phyloP scores from a whole-genome alignment of 169 alveolate genomes.

The Fabrea salina region DNA sequence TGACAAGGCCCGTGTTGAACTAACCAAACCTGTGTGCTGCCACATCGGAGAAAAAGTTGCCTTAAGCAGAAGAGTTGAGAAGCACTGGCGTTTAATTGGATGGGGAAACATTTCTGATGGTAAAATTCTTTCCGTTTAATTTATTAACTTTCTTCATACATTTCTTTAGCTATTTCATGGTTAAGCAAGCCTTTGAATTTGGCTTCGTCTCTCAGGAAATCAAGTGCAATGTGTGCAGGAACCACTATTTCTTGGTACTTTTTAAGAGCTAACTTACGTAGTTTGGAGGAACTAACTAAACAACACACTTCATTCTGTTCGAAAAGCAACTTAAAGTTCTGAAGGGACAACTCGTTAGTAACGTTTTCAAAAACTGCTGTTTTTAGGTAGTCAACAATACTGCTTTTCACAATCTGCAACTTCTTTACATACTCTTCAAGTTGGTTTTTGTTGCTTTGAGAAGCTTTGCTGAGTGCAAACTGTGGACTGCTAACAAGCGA shows the following conservation, averaged over 20 bases:
- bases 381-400: background rate
- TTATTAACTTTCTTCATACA: background rate
- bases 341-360: no score
- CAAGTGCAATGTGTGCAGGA: background rate
- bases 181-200: background rate
- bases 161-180: no score
- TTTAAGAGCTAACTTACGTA: background rate
- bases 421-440: background rate
- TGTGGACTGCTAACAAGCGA: background rate
- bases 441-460: background rate
- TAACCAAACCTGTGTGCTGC: slow-evolving; percentile 90
- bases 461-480: background rate
- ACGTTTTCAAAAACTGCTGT: no score
- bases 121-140: slow-evolving; percentile 68
- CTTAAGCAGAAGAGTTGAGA: slow-evolving; percentile 95
- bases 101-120: slow-evolving; percentile 95
- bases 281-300: background rate
- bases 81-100: slow-evolving; percentile 97
- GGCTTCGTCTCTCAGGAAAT: background rate
- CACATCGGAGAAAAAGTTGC: slow-evolving; percentile 97
- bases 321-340: no score
- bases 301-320: background rate
- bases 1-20: slow-evolving; percentile 89
- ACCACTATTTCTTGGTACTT: background rate
- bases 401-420: background rate